These are phyloP conservation scores for Citrullus amarus DNA, from an alignment of 306 rosid genomes.

Conservation along the genomic window DNA sequence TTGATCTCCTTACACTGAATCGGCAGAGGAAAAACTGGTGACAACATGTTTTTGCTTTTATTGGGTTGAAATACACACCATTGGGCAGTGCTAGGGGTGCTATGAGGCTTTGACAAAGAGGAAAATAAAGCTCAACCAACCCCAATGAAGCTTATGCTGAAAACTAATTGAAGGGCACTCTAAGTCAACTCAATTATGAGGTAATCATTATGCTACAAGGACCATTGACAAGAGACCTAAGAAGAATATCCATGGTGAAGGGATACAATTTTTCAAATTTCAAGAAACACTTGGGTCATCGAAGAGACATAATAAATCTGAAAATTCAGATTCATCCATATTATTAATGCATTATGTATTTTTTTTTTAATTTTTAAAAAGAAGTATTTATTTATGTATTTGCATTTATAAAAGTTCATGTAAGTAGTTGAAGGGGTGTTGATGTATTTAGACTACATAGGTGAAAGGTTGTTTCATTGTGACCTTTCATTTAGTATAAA, in stretches of 20 bases:
- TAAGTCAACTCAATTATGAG: neutral
- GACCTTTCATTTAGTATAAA: neutral
- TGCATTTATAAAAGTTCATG: neutral
- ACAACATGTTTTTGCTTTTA: neutral
- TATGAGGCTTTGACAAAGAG: too few relatives aligned
- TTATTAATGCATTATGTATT: neutral
- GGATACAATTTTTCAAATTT: neutral
- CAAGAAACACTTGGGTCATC: neutral
- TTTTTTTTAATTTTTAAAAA: too few relatives aligned
- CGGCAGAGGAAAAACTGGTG: neutral
- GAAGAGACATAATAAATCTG: too few relatives aligned
- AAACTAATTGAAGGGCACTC: too few relatives aligned
- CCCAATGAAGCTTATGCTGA: neutral
- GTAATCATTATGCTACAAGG: neutral
- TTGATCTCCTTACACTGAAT: conserved; percentile 19
- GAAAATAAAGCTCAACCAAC: neutral
- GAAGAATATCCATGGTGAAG: neutral
- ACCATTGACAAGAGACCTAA: neutral
- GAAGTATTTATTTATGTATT: too few relatives aligned
- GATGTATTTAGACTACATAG: neutral
- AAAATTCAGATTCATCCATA: too few relatives aligned
- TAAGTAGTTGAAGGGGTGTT: neutral
- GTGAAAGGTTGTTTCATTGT: neutral
- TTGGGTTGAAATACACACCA: neutral
- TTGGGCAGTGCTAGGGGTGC: neutral